Evolutionary conservation across 2,329 filamentous ascomycete species (phyloP).

Genomic region (Diaporthe citrichinensis): DNA sequence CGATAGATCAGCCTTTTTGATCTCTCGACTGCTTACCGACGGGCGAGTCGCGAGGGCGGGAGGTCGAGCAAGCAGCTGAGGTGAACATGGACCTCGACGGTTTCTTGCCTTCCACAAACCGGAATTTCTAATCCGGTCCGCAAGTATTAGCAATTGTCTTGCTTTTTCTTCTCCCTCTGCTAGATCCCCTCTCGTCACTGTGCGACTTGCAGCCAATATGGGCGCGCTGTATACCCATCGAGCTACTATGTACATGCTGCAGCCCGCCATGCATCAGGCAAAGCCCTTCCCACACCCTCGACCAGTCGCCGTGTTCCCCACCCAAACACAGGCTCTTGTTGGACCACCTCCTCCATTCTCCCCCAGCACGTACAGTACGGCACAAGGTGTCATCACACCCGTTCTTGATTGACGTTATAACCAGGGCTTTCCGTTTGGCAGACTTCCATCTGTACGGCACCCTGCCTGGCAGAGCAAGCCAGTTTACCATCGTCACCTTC

Average conservation of each 20-base stretch:
- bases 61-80: conserved; percentile 12
- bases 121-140: conserved; percentile 13
- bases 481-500: background rate
- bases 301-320: conserved; percentile 38
- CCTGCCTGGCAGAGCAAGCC: conserved; percentile 21
- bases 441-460: conserved; percentile 27
- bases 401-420: conserved; percentile 33
- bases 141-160: conserved; percentile 33
- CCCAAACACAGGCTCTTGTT: conserved; percentile 34
- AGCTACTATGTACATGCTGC: conserved; percentile 37
- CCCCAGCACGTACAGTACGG: conserved; percentile 31
- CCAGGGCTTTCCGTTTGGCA: conserved; percentile 26
- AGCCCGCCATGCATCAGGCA: conserved; percentile 39
- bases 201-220: conserved; percentile 34
- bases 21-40: background rate
- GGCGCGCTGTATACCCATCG: conserved; percentile 34
- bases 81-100: background rate
- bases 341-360: conserved; percentile 27
- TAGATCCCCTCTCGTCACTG: conserved; percentile 34
- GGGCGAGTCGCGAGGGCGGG: conserved; percentile 11
- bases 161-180: conserved; percentile 31
- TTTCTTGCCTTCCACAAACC: conserved; percentile 16
- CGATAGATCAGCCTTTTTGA: background rate
- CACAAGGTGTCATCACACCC: conserved; percentile 35
- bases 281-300: conserved; percentile 35